Base-by-base conservation (phyloP, 768 basidiomycete species). In the Sistotremastrum niveocremeum region DNA sequence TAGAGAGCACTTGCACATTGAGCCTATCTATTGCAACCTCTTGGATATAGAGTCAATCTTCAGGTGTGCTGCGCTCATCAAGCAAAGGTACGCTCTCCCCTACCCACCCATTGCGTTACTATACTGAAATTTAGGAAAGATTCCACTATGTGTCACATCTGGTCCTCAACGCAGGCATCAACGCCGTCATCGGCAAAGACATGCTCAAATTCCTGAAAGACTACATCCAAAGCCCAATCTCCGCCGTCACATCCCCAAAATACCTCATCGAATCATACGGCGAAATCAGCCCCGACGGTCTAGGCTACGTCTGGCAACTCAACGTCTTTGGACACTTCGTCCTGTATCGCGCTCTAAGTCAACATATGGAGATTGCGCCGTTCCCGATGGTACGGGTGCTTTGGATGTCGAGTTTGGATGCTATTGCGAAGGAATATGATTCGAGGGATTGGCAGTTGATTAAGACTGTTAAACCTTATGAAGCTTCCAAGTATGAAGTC, bases 221-320 rank as follows among this genome's bases (percentile, higher is more conserved):
- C 52, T 46, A 81, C n/a, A 32, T 70, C 7, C 59, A 56, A 0
- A 55, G 68, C 36, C 71, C 72, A 11, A 54, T 79, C 41, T 54
- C 51, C 9, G 66, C 71, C 4, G 58, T 83, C 39, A 76, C 79
- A 4, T 47, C 62, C 3, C 84, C 84, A 1, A 52, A 45, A 9
- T 87, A 60, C 60, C 73, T 79, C 55, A 47, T 66, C 4, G 84
- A 90, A 57, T 59, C 67, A 31, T 56, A 48, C 7, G 84, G 82
- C 6, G 71, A 78, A 50, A 52, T 70, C 42, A 84, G 76, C 51
- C 61, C 63, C 4, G 85, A 91, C 51, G 77, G 80, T 4, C 62
- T 88, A 0, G 88, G 88, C 3, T 81, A 73, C 71, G 73, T 79
- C 5, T 91, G 86, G 84, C 84, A 89, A 56, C 82, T 76, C 49